These are phyloP conservation scores for Fusarium sp. DNA, from an alignment of 2,329 filamentous ascomycete species.

Conservation along the genomic window DNA sequence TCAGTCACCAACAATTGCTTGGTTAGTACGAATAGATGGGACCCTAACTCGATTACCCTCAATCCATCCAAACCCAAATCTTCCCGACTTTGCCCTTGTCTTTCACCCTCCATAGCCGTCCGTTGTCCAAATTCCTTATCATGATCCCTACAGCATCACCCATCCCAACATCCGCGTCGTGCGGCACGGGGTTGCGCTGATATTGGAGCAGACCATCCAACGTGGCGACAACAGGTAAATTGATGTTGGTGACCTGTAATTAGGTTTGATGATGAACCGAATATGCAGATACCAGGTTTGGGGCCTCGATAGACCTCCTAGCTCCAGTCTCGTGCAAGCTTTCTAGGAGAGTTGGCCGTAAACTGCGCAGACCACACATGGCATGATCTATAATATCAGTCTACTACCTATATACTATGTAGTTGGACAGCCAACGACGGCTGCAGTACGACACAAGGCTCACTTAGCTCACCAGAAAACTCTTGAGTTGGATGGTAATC, in stretches of 20 bases:
- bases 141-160: conserved; percentile 32
- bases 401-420: not conserved
- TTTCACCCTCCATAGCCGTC: conserved; percentile 2
- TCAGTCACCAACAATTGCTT: conserved; percentile 24
- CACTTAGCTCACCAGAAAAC: not conserved
- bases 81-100: conserved; percentile 10
- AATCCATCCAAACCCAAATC: conserved; percentile 13
- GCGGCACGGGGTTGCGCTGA: conserved; percentile 32
- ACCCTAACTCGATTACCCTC: conserved; percentile 30
- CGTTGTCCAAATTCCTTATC: conserved; percentile 34
- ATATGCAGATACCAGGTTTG: conserved; percentile 14
- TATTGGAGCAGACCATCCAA: conserved; percentile 12
- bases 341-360: conserved; percentile 2
- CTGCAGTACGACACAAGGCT: not conserved
- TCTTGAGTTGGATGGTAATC: conserved; percentile 1
- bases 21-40: conserved; percentile 3
- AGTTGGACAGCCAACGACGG: conserved; percentile 1
- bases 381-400: not conserved
- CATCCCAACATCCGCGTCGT: conserved; percentile 25
- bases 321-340: conserved; percentile 9
- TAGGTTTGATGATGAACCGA: not conserved
- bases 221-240: conserved; percentile 4
- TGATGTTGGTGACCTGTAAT: conserved; percentile 12
- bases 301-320: not conserved
- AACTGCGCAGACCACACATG: conserved; percentile 4